Percentiles rank a stretch among this genome's conserved stretches.
These are phyloP conservation scores for Rhizopus microsporus DNA, from an alignment of 371 early-diverging fungal genomes.

Conservation along the genomic window DNA sequence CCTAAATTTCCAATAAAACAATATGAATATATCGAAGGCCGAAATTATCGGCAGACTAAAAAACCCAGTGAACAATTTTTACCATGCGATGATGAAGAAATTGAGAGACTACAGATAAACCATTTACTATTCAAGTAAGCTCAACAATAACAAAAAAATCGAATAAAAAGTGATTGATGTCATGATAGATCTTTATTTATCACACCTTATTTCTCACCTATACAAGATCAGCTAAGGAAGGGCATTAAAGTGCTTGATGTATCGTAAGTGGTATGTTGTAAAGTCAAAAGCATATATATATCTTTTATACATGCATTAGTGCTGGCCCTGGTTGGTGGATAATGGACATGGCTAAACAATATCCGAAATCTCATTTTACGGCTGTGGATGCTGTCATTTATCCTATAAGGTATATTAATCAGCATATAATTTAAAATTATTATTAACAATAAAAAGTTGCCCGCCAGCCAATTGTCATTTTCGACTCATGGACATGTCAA, in stretches of 20 bases:
- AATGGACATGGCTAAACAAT: conserved; percentile 37
- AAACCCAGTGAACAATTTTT: conserved; percentile 27
- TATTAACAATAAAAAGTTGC: conserved; percentile 11
- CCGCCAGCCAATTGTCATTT: conserved; percentile 47
- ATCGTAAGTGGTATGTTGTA: conserved; percentile 18
- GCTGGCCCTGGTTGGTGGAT: conserved; percentile 45
- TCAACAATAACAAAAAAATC: background rate
- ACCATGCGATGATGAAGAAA: conserved; percentile 52
- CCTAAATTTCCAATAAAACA: conserved; percentile 37
- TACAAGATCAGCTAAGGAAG: conserved; percentile 19
- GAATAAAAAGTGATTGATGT: background rate
- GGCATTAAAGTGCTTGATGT: conserved; percentile 33
- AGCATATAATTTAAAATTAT: background rate
- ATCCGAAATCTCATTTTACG: conserved; percentile 45
- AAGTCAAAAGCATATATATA: background rate
- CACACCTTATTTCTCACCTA: conserved; percentile 22
- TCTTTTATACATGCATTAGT: conserved; percentile 6
- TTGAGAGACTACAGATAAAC: conserved; percentile 41
- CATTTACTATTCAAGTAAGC: conserved; percentile 36
- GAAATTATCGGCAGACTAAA: conserved; percentile 27
- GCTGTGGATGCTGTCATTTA: conserved; percentile 39
- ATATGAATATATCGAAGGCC: conserved; percentile 38
- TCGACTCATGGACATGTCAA: conserved; percentile 26
- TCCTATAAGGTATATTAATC: conserved; percentile 31
- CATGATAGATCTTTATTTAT: conserved; percentile 17